Evolutionary conservation across 2,329 filamentous ascomycete genomes (phyloP).

Genomic region (Beauveria brongniartii): DNA sequence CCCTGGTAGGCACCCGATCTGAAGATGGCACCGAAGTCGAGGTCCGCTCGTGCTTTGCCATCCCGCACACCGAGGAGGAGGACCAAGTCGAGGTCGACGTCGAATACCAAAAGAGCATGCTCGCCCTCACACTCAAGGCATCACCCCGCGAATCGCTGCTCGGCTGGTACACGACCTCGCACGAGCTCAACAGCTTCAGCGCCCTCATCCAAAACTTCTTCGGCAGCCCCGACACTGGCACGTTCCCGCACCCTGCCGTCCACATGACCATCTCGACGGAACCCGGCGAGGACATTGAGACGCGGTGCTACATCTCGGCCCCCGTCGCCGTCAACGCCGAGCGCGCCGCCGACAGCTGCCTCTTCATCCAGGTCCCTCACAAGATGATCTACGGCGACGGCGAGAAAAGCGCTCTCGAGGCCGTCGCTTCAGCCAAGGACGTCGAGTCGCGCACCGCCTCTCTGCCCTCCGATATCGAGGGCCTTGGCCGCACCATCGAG

Average conservation of each 20-base stretch:
- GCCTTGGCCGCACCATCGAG: slow-evolving; percentile 75
- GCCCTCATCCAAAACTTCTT: slow-evolving; percentile 99
- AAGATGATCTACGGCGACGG: slow-evolving; percentile 82
- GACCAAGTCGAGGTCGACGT: slow-evolving; percentile 99
- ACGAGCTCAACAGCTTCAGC: slow-evolving; percentile 96
- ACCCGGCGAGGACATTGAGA: slow-evolving; percentile 80
- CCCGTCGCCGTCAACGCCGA: slow-evolving; percentile 93
- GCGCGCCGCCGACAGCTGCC: slow-evolving; percentile 88
- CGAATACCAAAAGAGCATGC: slow-evolving; percentile 99
- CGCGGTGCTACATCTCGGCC: slow-evolving; percentile 88
- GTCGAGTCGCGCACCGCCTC: slow-evolving; percentile 63
- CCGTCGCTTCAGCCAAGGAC: slow-evolving; percentile 76
- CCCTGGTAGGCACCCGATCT: slow-evolving; percentile 82
- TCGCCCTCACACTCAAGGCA: slow-evolving; percentile 86
- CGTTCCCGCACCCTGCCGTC: slow-evolving; percentile 93
- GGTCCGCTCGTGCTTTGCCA: slow-evolving; percentile 93
- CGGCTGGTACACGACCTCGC: slow-evolving; percentile 96
- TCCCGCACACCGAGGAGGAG: slow-evolving; percentile 95
- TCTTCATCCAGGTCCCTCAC: slow-evolving; percentile 96
- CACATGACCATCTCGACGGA: slow-evolving; percentile 92
- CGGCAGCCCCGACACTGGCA: slow-evolving; percentile 91
- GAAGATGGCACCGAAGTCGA: slow-evolving; percentile 97
- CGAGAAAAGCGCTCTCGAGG: slow-evolving; percentile 61
- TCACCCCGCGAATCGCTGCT: slow-evolving; percentile 90
- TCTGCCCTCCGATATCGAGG: slow-evolving; percentile 82